phyloP scores from a whole-genome alignment of 2,329 filamentous ascomycete genomes.

The Neophaeococcomyces aloes region DNA sequence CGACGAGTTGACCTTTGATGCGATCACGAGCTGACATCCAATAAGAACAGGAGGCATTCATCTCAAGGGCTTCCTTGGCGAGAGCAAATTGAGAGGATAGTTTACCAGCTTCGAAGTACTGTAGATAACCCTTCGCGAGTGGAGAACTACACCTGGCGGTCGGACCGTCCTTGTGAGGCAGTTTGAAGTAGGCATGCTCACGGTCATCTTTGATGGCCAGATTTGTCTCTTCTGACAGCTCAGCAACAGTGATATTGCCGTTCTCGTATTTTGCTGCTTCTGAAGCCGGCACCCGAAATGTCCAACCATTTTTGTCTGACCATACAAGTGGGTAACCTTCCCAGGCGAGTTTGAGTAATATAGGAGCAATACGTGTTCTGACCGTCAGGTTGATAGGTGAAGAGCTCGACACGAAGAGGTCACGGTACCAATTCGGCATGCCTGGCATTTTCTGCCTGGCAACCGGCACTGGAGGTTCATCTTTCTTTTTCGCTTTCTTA shows the following conservation, averaged over 20 bases:
- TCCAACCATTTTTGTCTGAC: constrained; percentile 91
- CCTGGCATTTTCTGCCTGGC: constrained; percentile 86
- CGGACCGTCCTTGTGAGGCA: constrained; percentile 93
- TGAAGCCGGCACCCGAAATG: constrained; percentile 61
- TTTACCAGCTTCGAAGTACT: constrained; percentile 82
- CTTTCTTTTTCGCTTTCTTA: constrained; percentile 84
- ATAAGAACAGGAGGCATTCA: constrained; percentile 98
- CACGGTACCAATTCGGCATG: constrained; percentile 94
- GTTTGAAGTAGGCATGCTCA: constrained; percentile 67
- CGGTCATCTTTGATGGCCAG: constrained; percentile 54
- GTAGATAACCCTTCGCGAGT: constrained; percentile 79
- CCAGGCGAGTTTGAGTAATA: constrained; percentile 77
- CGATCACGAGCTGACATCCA: constrained; percentile 94
- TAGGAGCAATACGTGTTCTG: constrained; percentile 73
- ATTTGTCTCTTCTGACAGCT: constrained; percentile 66
- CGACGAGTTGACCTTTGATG: constrained; percentile 90
- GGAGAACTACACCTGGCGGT: constrained; percentile 74
- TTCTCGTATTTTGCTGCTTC: constrained; percentile 56
- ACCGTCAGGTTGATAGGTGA: constrained; percentile 66
- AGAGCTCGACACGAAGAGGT: constrained; percentile 63
- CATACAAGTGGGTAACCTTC: constrained; percentile 81
- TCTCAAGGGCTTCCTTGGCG: constrained; percentile 88
- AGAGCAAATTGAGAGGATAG: constrained; percentile 80
- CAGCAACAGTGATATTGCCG: constrained; percentile 62
- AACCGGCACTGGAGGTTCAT: constrained; percentile 63